Conservation (phyloP, 768 basidiomycete genomes). For the Xanthoconium stramineum region DNA sequence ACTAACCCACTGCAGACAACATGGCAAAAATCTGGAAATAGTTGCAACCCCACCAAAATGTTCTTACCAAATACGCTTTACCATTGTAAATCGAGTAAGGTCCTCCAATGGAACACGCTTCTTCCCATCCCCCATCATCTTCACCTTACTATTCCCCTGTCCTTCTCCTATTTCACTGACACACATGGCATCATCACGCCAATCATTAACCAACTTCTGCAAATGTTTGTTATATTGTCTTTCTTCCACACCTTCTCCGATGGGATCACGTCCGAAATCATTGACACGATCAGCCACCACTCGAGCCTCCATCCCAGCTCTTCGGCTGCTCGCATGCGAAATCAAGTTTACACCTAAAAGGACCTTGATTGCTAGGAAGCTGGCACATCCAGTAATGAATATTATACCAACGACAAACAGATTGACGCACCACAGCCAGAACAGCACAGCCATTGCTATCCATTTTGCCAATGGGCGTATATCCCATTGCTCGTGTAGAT, state of each 20-base stretch:
- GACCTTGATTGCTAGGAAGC: conserved; percentile 84
- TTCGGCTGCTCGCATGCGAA: conserved; percentile 74
- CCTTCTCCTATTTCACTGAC: conserved; percentile 74
- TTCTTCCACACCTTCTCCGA: conserved; percentile 88
- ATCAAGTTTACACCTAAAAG: conserved; percentile 89
- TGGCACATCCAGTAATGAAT: conserved; percentile 23
- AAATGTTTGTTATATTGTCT: conserved; percentile 83
- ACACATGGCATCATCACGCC: conserved; percentile 61
- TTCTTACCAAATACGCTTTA: conserved; percentile 82
- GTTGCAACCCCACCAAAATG: too few species aligned
- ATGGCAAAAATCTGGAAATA: too few species aligned
- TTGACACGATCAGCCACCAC: conserved; percentile 75
- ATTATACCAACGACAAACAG: conserved; percentile 15
- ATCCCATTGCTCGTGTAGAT: conserved; percentile 39
- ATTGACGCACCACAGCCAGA: conserved; percentile 80
- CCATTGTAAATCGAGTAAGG: conserved; percentile 93
- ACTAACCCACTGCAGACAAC: too few species aligned
- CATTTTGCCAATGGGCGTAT: conserved; percentile 51
- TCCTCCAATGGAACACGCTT: conserved; percentile 78
- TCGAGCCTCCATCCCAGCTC: conserved; percentile 74
- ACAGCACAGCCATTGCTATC: conserved; percentile 58
- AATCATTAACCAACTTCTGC: conserved; percentile 65
- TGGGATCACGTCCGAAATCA: conserved; percentile 85
- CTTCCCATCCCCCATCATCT: conserved; percentile 28
- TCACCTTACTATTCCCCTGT: conserved; percentile 2